Base-by-base conservation (phyloP, 192 early-diverging fungal species). In the Funneliformis mosseae region DNA sequence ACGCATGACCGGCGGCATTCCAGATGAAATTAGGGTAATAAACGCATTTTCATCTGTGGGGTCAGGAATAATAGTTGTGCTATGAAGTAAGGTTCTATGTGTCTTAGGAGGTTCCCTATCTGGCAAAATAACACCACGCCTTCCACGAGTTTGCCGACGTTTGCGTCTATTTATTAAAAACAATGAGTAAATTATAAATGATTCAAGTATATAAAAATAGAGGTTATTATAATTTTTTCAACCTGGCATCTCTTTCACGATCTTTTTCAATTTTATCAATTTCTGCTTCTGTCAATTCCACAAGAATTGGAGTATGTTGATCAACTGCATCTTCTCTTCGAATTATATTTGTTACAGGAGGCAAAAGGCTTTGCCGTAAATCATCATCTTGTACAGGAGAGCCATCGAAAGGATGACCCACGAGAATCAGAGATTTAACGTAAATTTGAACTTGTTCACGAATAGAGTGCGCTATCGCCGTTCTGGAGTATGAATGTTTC, bases 381-480 rank as follows among this genome's bases (percentile, higher is more conserved):
- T 96, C 95, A 12, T 93, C 91, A 82, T 98, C 97, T 42, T 92
- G 88, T n/a, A 95, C 87, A 42, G 90, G 81, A 23, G 83, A 85
- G 27, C 93, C 93, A 55, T 93, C 90, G 80, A 96, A 95, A 9
- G 88, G 87, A 79, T 97, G 95, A 9, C 95, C 95, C 0, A 95
- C 89, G 41, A 96, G 86, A 33, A 96, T 83, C 27, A 97, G 85
- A 11, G 95, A 94, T 83, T 97, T 96, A 42, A 89, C 91, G 83
- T 92, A 95, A 5, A 90, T 90, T 78, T 95, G 92, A 9, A 98
- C 87, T 87, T 99, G 97, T 79, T 99, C 97, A 21, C 96, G 89
- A n/a, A 97, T 96, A 4, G 94, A 90, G 83, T 97, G 96, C 3
- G 96, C 93, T 48, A 97, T 95, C 1, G 96, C 94, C 0, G 96